Base-by-base conservation (phyloP, 1,284 basidiomycete genomes). In the Waitea zeae region DNA sequence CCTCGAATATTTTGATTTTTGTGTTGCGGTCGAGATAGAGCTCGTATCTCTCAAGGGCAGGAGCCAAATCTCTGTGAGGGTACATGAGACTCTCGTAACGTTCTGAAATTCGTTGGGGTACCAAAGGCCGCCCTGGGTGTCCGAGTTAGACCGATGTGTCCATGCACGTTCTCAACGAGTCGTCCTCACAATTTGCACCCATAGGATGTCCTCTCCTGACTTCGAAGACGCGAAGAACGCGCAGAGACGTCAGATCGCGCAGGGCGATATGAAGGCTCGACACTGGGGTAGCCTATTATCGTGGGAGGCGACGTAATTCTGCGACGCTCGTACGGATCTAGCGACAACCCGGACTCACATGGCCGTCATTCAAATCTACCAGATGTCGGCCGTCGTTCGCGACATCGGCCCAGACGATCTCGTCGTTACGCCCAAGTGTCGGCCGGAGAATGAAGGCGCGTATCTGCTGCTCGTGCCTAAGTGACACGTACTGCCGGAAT, bases 331-430 rank as follows among this genome's bases (percentile, higher is more conserved):
- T 26, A 7, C 24, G 24, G n/a, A 26, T 7, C 24, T n/a, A 26
- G 24, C 24, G 24, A 26, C 9, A 9, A 26, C 24, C 9, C 24
- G 24, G 9, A 26, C 24, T 26, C 24, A 26, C 24, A n/a, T 26
- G 9, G 9, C 7, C 9, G 7, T 26, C 24, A 15, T 31, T 33
- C 22, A 13, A 35, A 36, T 36, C 43, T 38, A 57, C 40, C n/a
- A n/a, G n/a, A n/a, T n/a, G n/a, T 36, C 56, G 54, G 30, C 53
- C 51, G 39, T 62, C 59, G 38, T 59, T 62, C 30, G 55, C 57
- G 31, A 59, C 56, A 42, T 62, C 61, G 15, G 52, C 52, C 43
- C 47, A 54, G 5, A 42, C 38, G 26, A 61, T 44, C 20, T 37
- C 47, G 20, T 45, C 38, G 30, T 39, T 41, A 20, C 41, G 31